Base-by-base conservation (phyloP, 176 grass and related monocot species). In the Saccharum spontaneum region DNA sequence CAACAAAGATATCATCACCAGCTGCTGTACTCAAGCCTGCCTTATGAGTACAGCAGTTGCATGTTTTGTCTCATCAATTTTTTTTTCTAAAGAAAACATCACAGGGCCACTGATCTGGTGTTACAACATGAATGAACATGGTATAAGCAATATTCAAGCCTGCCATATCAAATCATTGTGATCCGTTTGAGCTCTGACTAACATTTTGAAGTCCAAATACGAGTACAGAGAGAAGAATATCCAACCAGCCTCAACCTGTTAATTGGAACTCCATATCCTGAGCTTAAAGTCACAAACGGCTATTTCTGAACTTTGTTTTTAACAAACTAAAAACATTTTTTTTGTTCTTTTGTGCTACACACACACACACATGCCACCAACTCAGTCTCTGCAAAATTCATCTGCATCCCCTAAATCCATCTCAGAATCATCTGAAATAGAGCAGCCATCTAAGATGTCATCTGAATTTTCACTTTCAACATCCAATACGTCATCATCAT, bases 381-480 rank as follows among this genome's bases (percentile, higher is more conserved):
- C 50, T 90, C 85, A 79, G 46, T 83, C 74, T 67, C 71, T 72
- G 49, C 86, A 89, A 88, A 68, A 77, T 54, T 75, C 78, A 80
- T 85, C 73, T 54, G 90, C 48, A 77, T 84, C 68, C 16, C 73
- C 82, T 63, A 82, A 77, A 79, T 92, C 72, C 94, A 97, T 97
- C 86, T 92, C 86, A 70, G 78, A 66, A 80, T 85, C 86, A 77
- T 92, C 90, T 23, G 83, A 76, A 87, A 85, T 64, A 71, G 83
- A 43, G 15, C 30, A 33, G 57, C 69, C 83, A 77, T 85, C 75
- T 39, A 91, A 85, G 16, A 34, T 70, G 74, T 59, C 73, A 18
- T 76, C 84, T 76, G 76, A 43, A 75, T 90, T 64, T 66, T 82
- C 90, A 81, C 76, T 91, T 74, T 77, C 28, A 15, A 83, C 34